A percentile compares a stretch with the other conserved stretches of the same genome.
These are phyloP conservation scores for Apiotrichum domesticum DNA, from an alignment of 1,284 basidiomycete genomes.

Conservation along the genomic window DNA sequence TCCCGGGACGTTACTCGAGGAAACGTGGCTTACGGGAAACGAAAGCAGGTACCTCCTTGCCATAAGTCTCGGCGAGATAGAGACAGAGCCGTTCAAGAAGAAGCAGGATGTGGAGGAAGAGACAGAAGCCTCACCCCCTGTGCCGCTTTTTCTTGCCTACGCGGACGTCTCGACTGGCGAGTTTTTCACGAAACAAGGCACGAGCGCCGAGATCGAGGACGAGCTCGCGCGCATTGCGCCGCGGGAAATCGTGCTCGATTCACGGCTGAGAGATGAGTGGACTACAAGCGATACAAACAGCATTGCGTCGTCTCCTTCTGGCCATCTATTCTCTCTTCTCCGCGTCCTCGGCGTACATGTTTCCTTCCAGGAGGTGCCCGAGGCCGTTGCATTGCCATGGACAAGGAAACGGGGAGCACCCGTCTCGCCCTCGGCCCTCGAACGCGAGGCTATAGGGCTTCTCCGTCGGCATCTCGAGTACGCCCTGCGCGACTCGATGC, in stretches of 20 bases:
- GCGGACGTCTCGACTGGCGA: slow-evolving; percentile 94
- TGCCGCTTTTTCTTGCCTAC: slow-evolving; percentile 59
- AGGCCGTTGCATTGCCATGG: neutral
- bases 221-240: slow-evolving; percentile 77
- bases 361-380: slow-evolving; percentile 27
- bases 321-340: slow-evolving; percentile 15
- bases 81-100: neutral
- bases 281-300: neutral
- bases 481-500: slow-evolving; percentile 75
- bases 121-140: slow-evolving; percentile 44
- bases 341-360: slow-evolving; percentile 34
- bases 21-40: slow-evolving; percentile 72
- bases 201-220: slow-evolving; percentile 60
- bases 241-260: slow-evolving; percentile 69
- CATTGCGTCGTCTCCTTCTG: neutral
- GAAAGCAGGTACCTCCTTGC: slow-evolving; percentile 85
- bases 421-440: neutral
- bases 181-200: slow-evolving; percentile 68
- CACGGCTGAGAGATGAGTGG: slow-evolving; percentile 45
- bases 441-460: slow-evolving; percentile 55
- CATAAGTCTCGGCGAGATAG: slow-evolving; percentile 46
- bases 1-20: slow-evolving; percentile 86
- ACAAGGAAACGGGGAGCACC: neutral
- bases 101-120: neutral
- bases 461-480: slow-evolving; percentile 64